Conservation (phyloP, 148 eudicot species). For the Drosera capensis region DNA sequence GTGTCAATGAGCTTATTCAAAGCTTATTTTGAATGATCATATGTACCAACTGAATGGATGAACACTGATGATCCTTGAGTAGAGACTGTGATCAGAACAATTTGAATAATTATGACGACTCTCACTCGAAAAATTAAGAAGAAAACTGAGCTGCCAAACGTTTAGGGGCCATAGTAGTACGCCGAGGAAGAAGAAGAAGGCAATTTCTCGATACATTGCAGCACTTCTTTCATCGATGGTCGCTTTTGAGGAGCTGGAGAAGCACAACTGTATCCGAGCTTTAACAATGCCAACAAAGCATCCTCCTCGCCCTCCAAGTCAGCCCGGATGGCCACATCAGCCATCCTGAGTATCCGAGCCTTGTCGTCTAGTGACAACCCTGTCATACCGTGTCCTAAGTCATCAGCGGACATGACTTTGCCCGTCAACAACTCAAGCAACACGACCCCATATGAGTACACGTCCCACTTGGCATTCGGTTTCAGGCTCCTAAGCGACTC, state of each 20-base stretch:
- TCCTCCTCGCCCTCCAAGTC: conserved; percentile 89
- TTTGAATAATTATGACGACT: too few species aligned
- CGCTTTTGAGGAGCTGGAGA: conserved; percentile 69
- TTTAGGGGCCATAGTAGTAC: conserved; percentile 22
- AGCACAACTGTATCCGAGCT: conserved; percentile 60
- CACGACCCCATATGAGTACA: conserved; percentile 82
- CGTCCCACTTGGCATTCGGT: conserved; percentile 77
- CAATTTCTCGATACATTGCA: conserved; percentile 60
- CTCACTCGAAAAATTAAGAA: too few species aligned
- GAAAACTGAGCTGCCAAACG: not conserved
- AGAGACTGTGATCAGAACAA: too few species aligned
- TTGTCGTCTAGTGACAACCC: conserved; percentile 38
- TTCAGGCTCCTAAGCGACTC: conserved; percentile 79
- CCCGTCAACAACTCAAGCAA: conserved; percentile 76
- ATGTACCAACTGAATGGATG: too few species aligned
- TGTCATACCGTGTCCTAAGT: conserved; percentile 43
- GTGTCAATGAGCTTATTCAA: too few species aligned
- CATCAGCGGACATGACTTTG: conserved; percentile 65
- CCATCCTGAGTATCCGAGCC: conserved; percentile 50
- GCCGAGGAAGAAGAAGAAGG: conserved; percentile 22
- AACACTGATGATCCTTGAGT: too few species aligned
- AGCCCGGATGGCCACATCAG: conserved; percentile 66
- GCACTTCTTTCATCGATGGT: conserved; percentile 82
- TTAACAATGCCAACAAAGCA: conserved; percentile 37
- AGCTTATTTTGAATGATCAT: too few species aligned